Evolutionary conservation across 2,329 filamentous ascomycete genomes (phyloP).

Genomic region (Sporothrix humicola): DNA sequence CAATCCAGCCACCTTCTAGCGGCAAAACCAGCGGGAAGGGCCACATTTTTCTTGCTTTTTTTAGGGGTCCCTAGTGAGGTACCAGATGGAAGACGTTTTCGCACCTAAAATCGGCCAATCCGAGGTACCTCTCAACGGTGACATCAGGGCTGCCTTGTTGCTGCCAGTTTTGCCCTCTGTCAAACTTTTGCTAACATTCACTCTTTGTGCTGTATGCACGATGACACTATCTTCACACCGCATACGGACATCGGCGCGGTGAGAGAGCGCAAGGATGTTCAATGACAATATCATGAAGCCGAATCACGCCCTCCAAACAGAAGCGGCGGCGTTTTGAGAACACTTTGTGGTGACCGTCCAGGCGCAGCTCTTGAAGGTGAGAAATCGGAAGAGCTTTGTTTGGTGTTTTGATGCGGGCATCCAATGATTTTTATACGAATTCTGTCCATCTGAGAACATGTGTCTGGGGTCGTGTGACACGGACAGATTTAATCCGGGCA

Average conservation of each 20-base stretch:
- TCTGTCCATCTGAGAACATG: neutral
- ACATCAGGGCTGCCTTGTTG: slow-evolving; percentile 21
- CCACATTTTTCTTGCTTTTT: slow-evolving; percentile 21
- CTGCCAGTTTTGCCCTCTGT: neutral
- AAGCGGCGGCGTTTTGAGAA: too few species aligned
- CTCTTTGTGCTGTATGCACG: neutral
- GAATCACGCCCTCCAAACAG: too few species aligned
- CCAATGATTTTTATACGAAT: neutral
- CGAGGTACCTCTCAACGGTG: slow-evolving; percentile 4
- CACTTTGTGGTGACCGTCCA: neutral
- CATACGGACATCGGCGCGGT: neutral
- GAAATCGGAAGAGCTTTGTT: neutral
- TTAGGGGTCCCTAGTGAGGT: slow-evolving; percentile 11
- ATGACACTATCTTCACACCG: slow-evolving; percentile 12
- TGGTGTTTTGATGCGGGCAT: neutral
- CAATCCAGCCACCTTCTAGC: slow-evolving; percentile 28
- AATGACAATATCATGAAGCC: neutral
- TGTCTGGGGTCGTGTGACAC: neutral
- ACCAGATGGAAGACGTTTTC: neutral
- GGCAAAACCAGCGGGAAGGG: slow-evolving; percentile 12
- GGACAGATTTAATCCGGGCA: neutral
- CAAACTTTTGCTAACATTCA: neutral
- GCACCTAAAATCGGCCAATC: neutral
- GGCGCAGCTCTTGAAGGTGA: neutral
- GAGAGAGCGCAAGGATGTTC: neutral